Evolutionary conservation across 2,329 filamentous ascomycete species (phyloP), one percentile per base, ranked within the genome.

Genomic region (Trichoderma atrobrunneum): DNA sequence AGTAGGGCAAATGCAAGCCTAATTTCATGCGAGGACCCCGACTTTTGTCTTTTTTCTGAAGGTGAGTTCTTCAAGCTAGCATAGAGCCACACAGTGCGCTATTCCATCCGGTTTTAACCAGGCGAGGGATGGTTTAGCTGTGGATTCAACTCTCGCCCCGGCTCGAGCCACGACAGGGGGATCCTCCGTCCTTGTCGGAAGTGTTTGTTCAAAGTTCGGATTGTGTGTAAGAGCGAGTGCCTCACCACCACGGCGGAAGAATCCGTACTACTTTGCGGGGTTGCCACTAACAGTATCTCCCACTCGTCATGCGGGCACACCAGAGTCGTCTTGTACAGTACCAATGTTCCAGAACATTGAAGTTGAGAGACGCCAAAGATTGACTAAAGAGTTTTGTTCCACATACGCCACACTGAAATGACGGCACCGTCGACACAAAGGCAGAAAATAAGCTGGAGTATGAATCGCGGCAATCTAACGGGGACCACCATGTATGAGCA

Each of bases 11-110:
- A 54, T 24, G 32, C 59, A 59, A 70, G 67, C 67, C 67, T 70
- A 70, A 70, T 70, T 62, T 61, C 67, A 70, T 70, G 67, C 67
- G 67, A 70, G 67, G 67, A 70, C 43, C 67, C 67, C 67, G 57
- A 68, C 51, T 60, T 60, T 68, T 30, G 65, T 39, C 36, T 30
- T 54, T 11, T 30, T 43, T 69, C 28, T 51, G 26, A 54, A 28
- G 36, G 28, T n/a, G 67, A 62, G 36, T 36, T 54, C n/a, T n/a
- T 61, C 67, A 54, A 36, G 67, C 57, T 62, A 70, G 21, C 67
- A 70, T 43, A 54, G 67, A 70, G 57, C 67, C 67, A 70, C 68
- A 71, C 68, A 71, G 68, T 71, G 62, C 63, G 56, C 26, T 28
- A 43, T 39, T 26, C 21, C 48, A 43, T 64, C 68, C 60, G 48